Base-by-base conservation (phyloP, 148 eudicot species). In the Talinum fruticosum region DNA sequence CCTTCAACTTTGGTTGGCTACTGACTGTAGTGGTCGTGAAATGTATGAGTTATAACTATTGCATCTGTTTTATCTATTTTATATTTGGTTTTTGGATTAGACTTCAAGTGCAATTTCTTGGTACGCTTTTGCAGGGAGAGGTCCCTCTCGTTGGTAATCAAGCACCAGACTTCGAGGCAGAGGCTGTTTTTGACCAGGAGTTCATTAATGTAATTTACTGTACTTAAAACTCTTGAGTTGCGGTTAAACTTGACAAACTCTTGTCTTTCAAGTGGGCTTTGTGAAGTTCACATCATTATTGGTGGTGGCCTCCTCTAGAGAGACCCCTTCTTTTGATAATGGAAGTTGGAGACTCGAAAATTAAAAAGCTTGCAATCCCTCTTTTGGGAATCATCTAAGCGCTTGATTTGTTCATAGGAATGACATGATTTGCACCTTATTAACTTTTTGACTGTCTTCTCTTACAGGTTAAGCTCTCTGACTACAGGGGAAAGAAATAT, bases 131-230 rank as follows among this genome's bases (percentile, higher is more conserved):
- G 75, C 87, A 87, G 94, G 66, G 86, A 69, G 97, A 90, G 66
- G 80, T 84, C 57, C 99, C 99, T 10, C 86, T 95, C 73, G 97
- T 95, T 71, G 99, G 99, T 51, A 95, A 92, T 83, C 36, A 7
- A 37, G 97, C 97, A 30, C 99, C 99, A 75, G 96, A 95, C 78
- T 95, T 95, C 62, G 94, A 89, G 76, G 99, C 99, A 0, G 99
- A 95, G 81, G 99, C 99, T 77, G 99, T 95, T 76, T 95, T 92
- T 68, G 97, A 95, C 82, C 96, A 92, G 79, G 99, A 95, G 82
- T 95, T 95, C 81, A 88, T 92, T 62, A 92, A 95, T 81, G 99
- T 95, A 89, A 18, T 44, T 45, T 37, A 47, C 23, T 28, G 5
- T 28, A 62, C 66, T 62, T 24, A 61, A 62, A n/a, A n/a, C n/a